These are phyloP conservation scores for Penicillium tannophilum DNA, from an alignment of 495 filamentous ascomycete species.

Conservation along the genomic window DNA sequence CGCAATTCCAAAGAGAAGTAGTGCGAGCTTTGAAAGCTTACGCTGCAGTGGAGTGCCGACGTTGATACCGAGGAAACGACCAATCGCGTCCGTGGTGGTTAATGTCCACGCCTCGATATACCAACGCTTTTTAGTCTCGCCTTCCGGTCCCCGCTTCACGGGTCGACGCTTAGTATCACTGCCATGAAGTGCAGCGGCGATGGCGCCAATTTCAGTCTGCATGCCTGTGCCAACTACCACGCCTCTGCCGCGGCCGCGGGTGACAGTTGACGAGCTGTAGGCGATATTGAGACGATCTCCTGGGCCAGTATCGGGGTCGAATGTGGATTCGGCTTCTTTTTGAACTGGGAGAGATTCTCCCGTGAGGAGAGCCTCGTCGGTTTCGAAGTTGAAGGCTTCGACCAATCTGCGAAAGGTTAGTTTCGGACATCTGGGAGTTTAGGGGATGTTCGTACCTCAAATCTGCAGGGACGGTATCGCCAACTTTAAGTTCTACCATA, in stretches of 20 bases:
- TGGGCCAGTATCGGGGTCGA: conserved; percentile 55
- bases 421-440: not conserved
- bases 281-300: conserved; percentile 73
- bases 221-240: conserved; percentile 74
- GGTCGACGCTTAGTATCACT: conserved; percentile 46
- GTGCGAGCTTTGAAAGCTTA: conserved; percentile 69
- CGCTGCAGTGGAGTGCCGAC: conserved; percentile 70
- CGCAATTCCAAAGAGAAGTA: conserved; percentile 68
- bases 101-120: conserved; percentile 71
- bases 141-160: conserved; percentile 59
- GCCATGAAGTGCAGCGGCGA: conserved; percentile 63
- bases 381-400: conserved; percentile 71
- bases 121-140: conserved; percentile 61
- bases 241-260: conserved; percentile 68
- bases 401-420: conserved; percentile 47
- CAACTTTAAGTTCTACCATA: conserved; percentile 76
- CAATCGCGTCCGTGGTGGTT: conserved; percentile 65
- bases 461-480: conserved; percentile 82
- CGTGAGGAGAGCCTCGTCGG: conserved; percentile 73
- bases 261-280: conserved; percentile 71
- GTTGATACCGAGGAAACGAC: conserved; percentile 70
- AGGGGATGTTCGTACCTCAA: conserved; percentile 31
- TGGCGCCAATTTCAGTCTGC: conserved; percentile 71
- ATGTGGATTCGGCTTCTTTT: conserved; percentile 53
- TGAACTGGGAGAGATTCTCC: conserved; percentile 76